These are phyloP conservation scores for Phytophthora fragariaefolia DNA, from an alignment of 352 stramenopile genomes.

Conservation along the genomic window DNA sequence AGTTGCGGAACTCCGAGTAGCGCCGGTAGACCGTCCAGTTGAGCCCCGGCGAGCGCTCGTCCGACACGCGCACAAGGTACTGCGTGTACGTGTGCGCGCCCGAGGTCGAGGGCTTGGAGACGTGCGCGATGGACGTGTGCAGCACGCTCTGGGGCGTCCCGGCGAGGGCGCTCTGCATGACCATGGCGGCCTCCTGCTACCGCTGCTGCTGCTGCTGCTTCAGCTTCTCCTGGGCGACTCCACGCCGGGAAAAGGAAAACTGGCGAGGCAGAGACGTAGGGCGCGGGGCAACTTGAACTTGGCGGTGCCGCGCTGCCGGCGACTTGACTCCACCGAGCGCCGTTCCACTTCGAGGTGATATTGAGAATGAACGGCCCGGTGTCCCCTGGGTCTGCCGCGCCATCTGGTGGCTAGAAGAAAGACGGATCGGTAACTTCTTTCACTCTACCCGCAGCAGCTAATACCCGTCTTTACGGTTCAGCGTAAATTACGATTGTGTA, in stretches of 20 bases:
- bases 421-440: slow-evolving; percentile 35
- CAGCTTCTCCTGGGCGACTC: slow-evolving; percentile 3
- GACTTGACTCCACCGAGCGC: background rate
- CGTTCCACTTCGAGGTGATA: slow-evolving; percentile 20
- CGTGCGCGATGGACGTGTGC: slow-evolving; percentile 82
- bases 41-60: slow-evolving; percentile 70
- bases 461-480: background rate
- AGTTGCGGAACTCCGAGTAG: slow-evolving; percentile 85
- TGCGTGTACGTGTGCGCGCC: slow-evolving; percentile 79
- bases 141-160: slow-evolving; percentile 54
- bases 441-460: background rate
- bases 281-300: slow-evolving; percentile 39
- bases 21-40: slow-evolving; percentile 87
- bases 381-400: too few relatives aligned
- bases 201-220: background rate
- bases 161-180: slow-evolving; percentile 42
- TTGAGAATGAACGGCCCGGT: slow-evolving; percentile 18
- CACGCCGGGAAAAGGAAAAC: slow-evolving; percentile 24
- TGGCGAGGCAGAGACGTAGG: slow-evolving; percentile 32
- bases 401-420: too few relatives aligned
- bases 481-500: too few relatives aligned
- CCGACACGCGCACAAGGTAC: slow-evolving; percentile 86
- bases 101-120: slow-evolving; percentile 65
- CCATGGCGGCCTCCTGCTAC: slow-evolving; percentile 23
- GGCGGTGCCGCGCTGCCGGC: slow-evolving; percentile 4